Evolutionary conservation across 2,329 filamentous ascomycete species (phyloP).

Genomic region (Pseudogymnoascus sp.): DNA sequence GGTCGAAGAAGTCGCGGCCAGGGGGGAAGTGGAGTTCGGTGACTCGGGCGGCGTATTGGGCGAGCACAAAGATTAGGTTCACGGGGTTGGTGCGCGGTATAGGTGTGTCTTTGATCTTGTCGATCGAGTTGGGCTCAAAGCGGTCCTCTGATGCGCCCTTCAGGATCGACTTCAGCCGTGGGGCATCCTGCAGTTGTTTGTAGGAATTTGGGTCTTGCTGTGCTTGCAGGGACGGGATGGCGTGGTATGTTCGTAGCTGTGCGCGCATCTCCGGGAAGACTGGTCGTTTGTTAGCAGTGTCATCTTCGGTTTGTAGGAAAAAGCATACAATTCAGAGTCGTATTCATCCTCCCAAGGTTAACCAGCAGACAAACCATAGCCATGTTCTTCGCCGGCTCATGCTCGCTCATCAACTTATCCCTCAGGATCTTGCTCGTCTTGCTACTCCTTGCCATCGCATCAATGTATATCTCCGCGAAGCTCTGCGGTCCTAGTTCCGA

Average conservation of each 20-base stretch:
- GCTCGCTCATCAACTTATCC: conserved; percentile 89
- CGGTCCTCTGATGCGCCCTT: conserved; percentile 93
- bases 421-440: conserved; percentile 98
- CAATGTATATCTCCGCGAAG: conserved; percentile 95
- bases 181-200: conserved; percentile 95
- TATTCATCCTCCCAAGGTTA: conserved; percentile 98
- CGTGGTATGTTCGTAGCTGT: conserved; percentile 93
- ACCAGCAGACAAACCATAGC: conserved; percentile 98
- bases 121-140: conserved; percentile 68
- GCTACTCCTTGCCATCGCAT: conserved; percentile 96
- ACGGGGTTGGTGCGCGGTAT: conserved; percentile 89
- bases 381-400: conserved; percentile 91
- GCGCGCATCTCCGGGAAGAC: conserved; percentile 99
- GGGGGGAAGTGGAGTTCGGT: conserved; percentile 87
- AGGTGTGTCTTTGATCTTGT: conserved; percentile 65
- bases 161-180: conserved; percentile 89
- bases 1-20: conserved; percentile 85
- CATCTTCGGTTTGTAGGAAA: neutral
- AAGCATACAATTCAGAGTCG: conserved; percentile 82
- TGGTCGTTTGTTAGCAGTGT: conserved; percentile 34
- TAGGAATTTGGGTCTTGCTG: conserved; percentile 93
- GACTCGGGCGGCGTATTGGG: conserved; percentile 80
- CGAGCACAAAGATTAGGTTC: conserved; percentile 92
- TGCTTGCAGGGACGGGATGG: conserved; percentile 91
- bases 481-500: conserved; percentile 54